phyloP scores from a whole-genome alignment of 2,329 filamentous ascomycete species.

The Xylariaceae sp. region DNA sequence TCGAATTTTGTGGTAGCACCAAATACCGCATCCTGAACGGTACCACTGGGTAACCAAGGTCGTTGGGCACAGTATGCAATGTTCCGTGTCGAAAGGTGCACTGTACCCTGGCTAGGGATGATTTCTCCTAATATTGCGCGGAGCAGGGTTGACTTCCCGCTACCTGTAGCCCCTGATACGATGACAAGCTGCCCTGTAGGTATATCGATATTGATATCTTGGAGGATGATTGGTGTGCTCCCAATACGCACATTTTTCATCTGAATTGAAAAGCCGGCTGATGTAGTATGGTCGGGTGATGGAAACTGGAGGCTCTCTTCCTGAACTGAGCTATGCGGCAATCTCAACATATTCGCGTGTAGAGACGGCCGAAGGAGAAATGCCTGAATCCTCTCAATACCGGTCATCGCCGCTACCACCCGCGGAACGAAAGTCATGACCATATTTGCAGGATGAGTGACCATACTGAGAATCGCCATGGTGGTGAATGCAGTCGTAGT shows the following conservation, averaged over 20 bases:
- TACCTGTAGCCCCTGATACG: slow-evolving; percentile 24
- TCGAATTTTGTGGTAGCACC: too few relatives aligned
- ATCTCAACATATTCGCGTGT: too few relatives aligned
- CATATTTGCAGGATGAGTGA: slow-evolving; percentile 40
- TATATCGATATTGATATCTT: slow-evolving; percentile 24
- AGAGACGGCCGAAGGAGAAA: slow-evolving; percentile 33
- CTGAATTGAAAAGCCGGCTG: slow-evolving; percentile 4
- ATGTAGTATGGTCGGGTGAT: slow-evolving; percentile 9
- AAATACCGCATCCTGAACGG: slow-evolving; percentile 31
- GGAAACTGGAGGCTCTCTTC: too few relatives aligned
- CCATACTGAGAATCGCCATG: slow-evolving; percentile 34
- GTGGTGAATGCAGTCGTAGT: slow-evolving; percentile 39
- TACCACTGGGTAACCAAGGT: slow-evolving; percentile 36
- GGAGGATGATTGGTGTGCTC: background rate
- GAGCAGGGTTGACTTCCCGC: slow-evolving; percentile 27
- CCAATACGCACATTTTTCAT: slow-evolving; percentile 1
- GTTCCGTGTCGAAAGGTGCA: slow-evolving; percentile 24
- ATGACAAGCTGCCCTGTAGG: slow-evolving; percentile 22
- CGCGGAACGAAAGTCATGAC: slow-evolving; percentile 39
- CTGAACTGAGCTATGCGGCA: too few relatives aligned
- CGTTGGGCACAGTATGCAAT: slow-evolving; percentile 36
- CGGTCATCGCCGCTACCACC: slow-evolving; percentile 29
- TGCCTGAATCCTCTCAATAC: slow-evolving; percentile 36
- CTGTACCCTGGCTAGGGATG: slow-evolving; percentile 19
- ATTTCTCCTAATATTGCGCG: slow-evolving; percentile 23